These are phyloP conservation scores for Condylostoma magnum DNA, from an alignment of 169 alveolate genomes.

Conservation along the genomic window DNA sequence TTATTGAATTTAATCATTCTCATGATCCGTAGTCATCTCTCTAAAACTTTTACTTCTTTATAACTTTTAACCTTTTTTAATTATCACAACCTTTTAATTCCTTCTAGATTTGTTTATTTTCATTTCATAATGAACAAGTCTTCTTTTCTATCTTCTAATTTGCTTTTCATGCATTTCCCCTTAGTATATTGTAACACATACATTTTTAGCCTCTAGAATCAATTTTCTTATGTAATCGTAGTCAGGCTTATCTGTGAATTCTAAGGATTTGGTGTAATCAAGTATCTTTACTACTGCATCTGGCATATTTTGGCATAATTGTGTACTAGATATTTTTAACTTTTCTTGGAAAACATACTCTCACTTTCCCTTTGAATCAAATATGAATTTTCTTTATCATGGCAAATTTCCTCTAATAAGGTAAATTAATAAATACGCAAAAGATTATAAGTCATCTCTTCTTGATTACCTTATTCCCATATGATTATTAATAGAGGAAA, in stretches of 20 bases:
- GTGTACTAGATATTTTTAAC: neutral
- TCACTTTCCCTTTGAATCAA: slow-evolving; percentile 22
- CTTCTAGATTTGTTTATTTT: no score
- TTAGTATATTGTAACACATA: no score
- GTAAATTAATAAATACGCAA: slow-evolving; percentile 72
- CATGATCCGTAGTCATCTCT: no score
- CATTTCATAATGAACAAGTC: no score
- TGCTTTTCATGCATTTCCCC: no score
- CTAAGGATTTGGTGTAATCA: neutral
- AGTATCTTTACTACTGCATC: neutral
- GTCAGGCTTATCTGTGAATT: slow-evolving; percentile 25
- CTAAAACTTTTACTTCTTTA: no score
- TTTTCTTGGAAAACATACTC: slow-evolving; percentile 64
- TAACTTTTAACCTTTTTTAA: no score
- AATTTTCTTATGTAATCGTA: slow-evolving; percentile 4
- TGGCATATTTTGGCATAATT: slow-evolving; percentile 17
- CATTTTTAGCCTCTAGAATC: no score
- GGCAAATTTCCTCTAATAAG: slow-evolving; percentile 73
- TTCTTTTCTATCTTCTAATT: no score
- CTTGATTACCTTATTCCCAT: slow-evolving; percentile 76
- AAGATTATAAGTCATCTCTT: slow-evolving; percentile 82
- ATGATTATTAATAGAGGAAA: slow-evolving; percentile 74
- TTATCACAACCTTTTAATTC: no score
- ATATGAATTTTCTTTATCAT: slow-evolving; percentile 61
- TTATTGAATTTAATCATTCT: no score